A percentile compares a stretch with the other conserved stretches of the same genome.
Evolutionary conservation across 192 early-diverging fungal genomes (phyloP).

Genomic region (Piromyces finnis): DNA sequence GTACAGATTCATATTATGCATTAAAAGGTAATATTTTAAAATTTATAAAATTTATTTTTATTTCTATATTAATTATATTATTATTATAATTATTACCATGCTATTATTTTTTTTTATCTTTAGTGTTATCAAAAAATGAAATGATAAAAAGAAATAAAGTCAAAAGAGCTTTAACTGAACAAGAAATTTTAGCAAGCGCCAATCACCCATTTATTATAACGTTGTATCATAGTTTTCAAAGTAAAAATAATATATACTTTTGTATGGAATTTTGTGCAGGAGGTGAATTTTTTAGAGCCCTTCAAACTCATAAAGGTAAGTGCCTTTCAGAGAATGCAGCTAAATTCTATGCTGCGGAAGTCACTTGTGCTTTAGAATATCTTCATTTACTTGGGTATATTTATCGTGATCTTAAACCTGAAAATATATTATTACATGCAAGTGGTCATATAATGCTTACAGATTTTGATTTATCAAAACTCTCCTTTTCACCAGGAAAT

Average conservation of each 20-base stretch:
- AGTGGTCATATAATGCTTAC: not conserved
- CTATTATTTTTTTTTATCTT: slow-evolving; percentile 1
- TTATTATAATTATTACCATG: too few species aligned
- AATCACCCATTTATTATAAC: slow-evolving; percentile 87
- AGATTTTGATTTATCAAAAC: slow-evolving; percentile 97
- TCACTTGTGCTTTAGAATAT: not conserved
- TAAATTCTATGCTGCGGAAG: not conserved
- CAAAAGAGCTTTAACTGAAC: slow-evolving; percentile 90
- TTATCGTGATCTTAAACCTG: not conserved
- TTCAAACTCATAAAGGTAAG: not conserved
- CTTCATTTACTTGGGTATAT: not conserved
- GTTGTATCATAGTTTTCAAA: slow-evolving; percentile 78
- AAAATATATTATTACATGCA: not conserved
- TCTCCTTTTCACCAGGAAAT: slow-evolving; percentile 58
- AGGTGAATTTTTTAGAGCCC: slow-evolving; percentile 64
- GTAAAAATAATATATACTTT: slow-evolving; percentile 68
- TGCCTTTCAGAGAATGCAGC: not conserved
- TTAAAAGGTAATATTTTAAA: slow-evolving; percentile 60
- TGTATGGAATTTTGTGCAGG: slow-evolving; percentile 79
- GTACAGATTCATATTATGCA: slow-evolving; percentile 64
- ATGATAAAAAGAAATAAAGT: slow-evolving; percentile 99
- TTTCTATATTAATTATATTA: not conserved
- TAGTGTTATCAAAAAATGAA: slow-evolving; percentile 76
- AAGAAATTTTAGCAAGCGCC: slow-evolving; percentile 60
- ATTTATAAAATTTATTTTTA: too few species aligned